Conservation (phyloP, 1,284 basidiomycete species). For the Moesziomyces sp. region DNA sequence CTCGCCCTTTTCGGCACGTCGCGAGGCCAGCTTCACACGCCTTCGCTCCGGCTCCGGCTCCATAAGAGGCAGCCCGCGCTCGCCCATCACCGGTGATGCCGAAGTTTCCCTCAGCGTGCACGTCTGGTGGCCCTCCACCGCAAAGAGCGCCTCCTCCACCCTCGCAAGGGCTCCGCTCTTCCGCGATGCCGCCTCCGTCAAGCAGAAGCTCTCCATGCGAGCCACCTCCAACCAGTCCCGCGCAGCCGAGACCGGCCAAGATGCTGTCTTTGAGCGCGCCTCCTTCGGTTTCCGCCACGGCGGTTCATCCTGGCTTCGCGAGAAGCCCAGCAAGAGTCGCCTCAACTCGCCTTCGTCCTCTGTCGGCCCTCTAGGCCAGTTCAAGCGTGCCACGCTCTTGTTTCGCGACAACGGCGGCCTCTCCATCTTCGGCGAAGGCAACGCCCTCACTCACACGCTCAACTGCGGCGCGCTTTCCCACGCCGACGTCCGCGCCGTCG, state of each 20-base stretch:
- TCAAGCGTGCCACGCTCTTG: conserved; percentile 46
- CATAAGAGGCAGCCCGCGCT: conserved; percentile 9
- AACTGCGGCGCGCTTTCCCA: conserved; percentile 26
- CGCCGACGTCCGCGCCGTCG: conserved; percentile 52
- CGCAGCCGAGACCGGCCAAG: conserved; percentile 18
- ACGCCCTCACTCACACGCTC: conserved; percentile 53
- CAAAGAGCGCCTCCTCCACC: conserved; percentile 29
- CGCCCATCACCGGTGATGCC: conserved; percentile 13
- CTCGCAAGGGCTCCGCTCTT: conserved; percentile 40
- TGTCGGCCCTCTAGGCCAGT: conserved; percentile 29
- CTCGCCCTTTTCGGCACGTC: conserved; percentile 8
- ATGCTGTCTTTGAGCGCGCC: conserved; percentile 31
- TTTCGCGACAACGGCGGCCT: conserved; percentile 55
- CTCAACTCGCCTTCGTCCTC: conserved; percentile 38
- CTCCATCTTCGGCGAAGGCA: conserved; percentile 49
- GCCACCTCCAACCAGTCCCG: conserved; percentile 6
- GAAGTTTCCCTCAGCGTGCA: conserved; percentile 27
- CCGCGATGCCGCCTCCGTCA: conserved; percentile 43
- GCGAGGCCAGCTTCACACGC: conserved; percentile 12
- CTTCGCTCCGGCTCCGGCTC: conserved; percentile 36
- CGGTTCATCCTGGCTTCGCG: conserved; percentile 38
- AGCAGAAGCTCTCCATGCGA: conserved; percentile 41
- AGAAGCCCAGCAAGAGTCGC: conserved; percentile 43
- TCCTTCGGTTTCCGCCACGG: conserved; percentile 35
- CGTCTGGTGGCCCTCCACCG: conserved; percentile 34